phyloP scores from a whole-genome alignment of 148 eudicot genomes.

The Fagopyrum homotropicum region DNA sequence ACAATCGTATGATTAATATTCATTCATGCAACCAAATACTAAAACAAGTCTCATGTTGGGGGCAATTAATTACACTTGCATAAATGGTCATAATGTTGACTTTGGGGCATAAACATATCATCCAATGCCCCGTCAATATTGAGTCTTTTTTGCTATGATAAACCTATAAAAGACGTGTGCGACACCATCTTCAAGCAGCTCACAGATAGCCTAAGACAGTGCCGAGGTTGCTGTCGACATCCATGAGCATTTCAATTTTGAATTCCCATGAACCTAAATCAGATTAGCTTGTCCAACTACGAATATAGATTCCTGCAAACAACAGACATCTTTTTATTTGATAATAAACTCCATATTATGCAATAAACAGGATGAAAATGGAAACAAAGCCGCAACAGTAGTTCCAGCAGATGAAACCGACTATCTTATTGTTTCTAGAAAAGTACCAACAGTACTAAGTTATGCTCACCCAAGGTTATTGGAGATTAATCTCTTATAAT shows the following conservation, averaged over 20 bases:
- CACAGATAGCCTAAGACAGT: background rate
- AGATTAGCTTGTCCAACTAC: background rate
- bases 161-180: background rate
- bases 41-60: background rate
- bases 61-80: background rate
- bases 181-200: background rate
- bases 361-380: no score
- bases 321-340: no score
- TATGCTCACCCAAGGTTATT: no score
- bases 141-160: background rate
- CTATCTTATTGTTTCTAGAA: background rate
- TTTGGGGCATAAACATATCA: background rate
- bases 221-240: background rate
- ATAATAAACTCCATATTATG: no score
- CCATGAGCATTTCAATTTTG: background rate
- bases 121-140: background rate
- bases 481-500: no score
- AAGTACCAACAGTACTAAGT: no score
- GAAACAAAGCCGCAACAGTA: no score
- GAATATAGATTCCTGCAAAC: background rate
- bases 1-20: background rate
- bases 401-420: background rate
- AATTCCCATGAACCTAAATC: background rate
- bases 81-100: background rate
- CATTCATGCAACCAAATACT: background rate